Conservation (phyloP, 2,329 filamentous ascomycete genomes). For the Cercospora beticola region DNA sequence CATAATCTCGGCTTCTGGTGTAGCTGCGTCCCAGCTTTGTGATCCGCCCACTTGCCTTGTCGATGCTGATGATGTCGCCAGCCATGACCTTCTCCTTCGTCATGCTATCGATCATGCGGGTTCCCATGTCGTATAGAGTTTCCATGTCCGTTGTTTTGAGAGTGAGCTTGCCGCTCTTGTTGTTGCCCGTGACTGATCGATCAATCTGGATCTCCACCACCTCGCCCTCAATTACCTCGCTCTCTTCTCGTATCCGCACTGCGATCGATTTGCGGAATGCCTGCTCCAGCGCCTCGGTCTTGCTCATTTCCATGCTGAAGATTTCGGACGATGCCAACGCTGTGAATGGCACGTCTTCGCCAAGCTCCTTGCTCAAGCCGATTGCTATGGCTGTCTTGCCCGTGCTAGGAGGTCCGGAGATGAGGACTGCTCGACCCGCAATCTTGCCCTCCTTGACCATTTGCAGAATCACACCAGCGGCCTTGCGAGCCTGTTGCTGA, state of each 20-base stretch:
- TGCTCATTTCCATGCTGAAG: slow-evolving; percentile 98
- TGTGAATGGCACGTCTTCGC: slow-evolving; percentile 88
- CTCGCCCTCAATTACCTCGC: slow-evolving; percentile 98
- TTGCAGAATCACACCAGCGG: slow-evolving; percentile 91
- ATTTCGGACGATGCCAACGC: slow-evolving; percentile 95
- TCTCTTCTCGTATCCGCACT: slow-evolving; percentile 97
- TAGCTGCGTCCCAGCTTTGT: slow-evolving; percentile 95
- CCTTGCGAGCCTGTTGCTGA: slow-evolving; percentile 94
- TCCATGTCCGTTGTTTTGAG: slow-evolving; percentile 99
- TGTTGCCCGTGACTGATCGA: slow-evolving; percentile 88
- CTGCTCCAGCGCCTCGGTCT: slow-evolving; percentile 96
- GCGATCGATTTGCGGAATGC: slow-evolving; percentile 99
- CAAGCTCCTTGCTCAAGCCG: slow-evolving; percentile 96
- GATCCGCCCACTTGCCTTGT: slow-evolving; percentile 97
- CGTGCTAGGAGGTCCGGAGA: slow-evolving; percentile 93
- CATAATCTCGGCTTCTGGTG: slow-evolving; percentile 93
- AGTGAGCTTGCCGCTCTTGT: slow-evolving; percentile 97
- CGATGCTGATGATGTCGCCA: slow-evolving; percentile 96
- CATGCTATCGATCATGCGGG: slow-evolving; percentile 99
- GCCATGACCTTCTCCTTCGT: slow-evolving; percentile 99
- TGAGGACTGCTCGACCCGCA: slow-evolving; percentile 88
- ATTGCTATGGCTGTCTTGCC: slow-evolving; percentile 98
- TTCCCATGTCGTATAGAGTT: slow-evolving; percentile 98
- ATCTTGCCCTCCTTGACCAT: slow-evolving; percentile 99
- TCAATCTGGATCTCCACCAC: slow-evolving; percentile 99